Evolutionary conservation across 1,139 yeast species (phyloP).

Genomic region (Kluyveromyces marxianus): DNA sequence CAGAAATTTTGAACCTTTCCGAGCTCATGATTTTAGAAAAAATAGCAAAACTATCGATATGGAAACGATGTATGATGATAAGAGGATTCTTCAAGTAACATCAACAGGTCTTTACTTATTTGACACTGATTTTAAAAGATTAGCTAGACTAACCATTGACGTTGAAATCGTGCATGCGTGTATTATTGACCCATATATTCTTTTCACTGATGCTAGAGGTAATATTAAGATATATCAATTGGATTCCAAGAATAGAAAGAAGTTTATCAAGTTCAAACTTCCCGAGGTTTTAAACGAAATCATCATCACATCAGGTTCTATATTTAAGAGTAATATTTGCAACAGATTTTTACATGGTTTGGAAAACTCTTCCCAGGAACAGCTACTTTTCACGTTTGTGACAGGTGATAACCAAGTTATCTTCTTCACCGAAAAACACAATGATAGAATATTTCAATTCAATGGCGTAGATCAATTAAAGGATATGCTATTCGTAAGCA

Average conservation of each 20-base stretch:
- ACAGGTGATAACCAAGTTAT: conserved; percentile 72
- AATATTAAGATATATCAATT: conserved; percentile 42
- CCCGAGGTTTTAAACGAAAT: conserved; percentile 52
- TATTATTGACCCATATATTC: conserved; percentile 48
- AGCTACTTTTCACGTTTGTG: conserved; percentile 54
- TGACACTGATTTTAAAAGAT: conserved; percentile 51
- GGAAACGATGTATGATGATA: conserved; percentile 52
- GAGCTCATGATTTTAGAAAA: conserved; percentile 56
- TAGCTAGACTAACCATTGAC: conserved; percentile 35
- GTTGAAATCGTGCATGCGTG: conserved; percentile 51
- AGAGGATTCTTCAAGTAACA: conserved; percentile 67
- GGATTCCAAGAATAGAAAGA: conserved; percentile 33
- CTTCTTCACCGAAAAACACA: conserved; percentile 55
- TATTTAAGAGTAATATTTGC: conserved; percentile 38
- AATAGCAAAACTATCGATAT: conserved; percentile 61
- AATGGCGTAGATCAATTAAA: conserved; percentile 52
- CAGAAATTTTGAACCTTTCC: conserved; percentile 52
- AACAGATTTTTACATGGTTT: conserved; percentile 26
- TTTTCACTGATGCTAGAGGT: conserved; percentile 53
- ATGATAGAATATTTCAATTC: conserved; percentile 59
- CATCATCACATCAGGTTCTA: conserved; percentile 63
- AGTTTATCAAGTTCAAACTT: conserved; percentile 28
- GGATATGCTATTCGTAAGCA: conserved; percentile 44
- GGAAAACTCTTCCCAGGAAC: conserved; percentile 31
- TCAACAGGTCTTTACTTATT: conserved; percentile 58